Evolutionary conservation across 345 rosid genomes (phyloP), one percentile per base, ranked within the genome.

Genomic region (Acer campestre): DNA sequence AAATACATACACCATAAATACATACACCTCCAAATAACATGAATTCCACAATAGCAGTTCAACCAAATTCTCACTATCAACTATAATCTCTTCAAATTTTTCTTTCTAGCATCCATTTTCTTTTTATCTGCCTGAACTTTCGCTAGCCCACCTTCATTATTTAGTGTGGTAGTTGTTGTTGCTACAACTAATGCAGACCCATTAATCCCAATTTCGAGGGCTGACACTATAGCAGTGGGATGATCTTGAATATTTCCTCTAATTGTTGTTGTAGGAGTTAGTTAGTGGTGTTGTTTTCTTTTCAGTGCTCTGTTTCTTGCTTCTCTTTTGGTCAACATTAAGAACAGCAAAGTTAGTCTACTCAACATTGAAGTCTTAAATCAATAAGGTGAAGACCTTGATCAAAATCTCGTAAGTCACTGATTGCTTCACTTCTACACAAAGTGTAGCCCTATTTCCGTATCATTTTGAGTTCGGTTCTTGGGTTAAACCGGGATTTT

Each of bases 71-170:
- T 25, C 64, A 27, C 61, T 6, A 9, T 12, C 62, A 25, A 17
- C 62, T 82, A 97, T 78, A 97, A 84, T 93, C 98, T 94, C 86
- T 94, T 93, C 76, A 97, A 85, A 86, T 98, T 97, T 86, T 85
- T 94, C 92, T 94, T 97, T 84, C 98, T 94, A 0, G 99, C 98
- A 83, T 97, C 98, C 79, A 91, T 88, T 75, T 96, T 96, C 89
- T 90, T 97, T 92, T 93, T 97, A 81, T 91, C 98, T 29, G 91
- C 89, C 65, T 78, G 92, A 78, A 82, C 87, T 84, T 90, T 97
- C 1, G 86, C 75, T 44, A 75, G 76, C 44, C 92, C 92, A n/a
- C 71, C 92, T 82, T 90, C 97, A 82, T 91, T 95, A 79, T 87
- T 90, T 74, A 81, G 88, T 1, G 85, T 42, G 2, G 78, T 40